Evolutionary conservation across 768 basidiomycete genomes (phyloP), one percentile per base, ranked within the genome.

Genomic region (Ramaria sp.): DNA sequence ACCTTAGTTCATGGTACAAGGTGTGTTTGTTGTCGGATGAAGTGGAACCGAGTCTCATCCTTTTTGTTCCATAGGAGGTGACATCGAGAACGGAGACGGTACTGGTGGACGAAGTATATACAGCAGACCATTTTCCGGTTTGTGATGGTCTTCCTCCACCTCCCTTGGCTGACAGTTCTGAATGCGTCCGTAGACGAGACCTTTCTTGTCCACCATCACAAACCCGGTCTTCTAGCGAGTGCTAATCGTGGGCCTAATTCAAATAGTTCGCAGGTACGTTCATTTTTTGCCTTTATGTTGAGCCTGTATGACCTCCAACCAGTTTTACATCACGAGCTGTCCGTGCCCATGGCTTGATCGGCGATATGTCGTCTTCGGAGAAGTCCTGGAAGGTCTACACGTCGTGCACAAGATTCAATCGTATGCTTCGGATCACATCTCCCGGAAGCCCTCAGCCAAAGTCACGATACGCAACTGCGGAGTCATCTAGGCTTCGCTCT

Each of bases 241-340:
- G 78, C 78, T 39, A 80, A 79, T 64, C 70, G 75, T 50, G 78
- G 78, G 12, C 71, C 73, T 11, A 67, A 78, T 64, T 73, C 77
- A 53, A 79, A 79, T 65, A 75, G 76, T 10, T 74, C 73, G n/a
- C 73, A 74, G 68, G 73, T 73, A 57, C 50, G 67, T 60, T 11
- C 53, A 24, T 37, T 19, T 51, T 22, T 48, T 51, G 22, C 38
- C 24, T 50, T 49, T 38, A 41, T 57, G 11, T 38, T 22, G 22
- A 22, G 7, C n/a, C 4, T 27, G 30, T 38, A 31, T 34, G 42
- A 33, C 22, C 22, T 38, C 39, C 27, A 49, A 15, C 15, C 61
- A 72, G 71, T 74, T 73, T 64, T 74, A 72, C 62, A 69, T 74
- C 57, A 75, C 73, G 3, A 71, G 70, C 33, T 63, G 58, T 15